Evolutionary conservation across 2,329 filamentous ascomycete species (phyloP).

Genomic region (Neonectria sp.): DNA sequence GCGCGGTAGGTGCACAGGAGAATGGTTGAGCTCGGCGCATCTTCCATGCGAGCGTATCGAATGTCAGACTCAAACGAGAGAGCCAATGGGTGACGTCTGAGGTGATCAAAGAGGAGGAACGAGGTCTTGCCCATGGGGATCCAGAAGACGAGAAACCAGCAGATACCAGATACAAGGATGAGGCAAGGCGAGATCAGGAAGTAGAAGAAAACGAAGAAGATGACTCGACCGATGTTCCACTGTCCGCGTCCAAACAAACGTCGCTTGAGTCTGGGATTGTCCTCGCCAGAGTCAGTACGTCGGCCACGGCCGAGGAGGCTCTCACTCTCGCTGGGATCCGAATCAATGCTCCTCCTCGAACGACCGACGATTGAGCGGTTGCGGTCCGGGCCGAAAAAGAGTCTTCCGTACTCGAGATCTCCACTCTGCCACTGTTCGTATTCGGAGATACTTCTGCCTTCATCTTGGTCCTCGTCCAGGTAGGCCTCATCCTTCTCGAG

Average conservation of each 20-base stretch:
- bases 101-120: conserved; percentile 88
- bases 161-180: conserved; percentile 87
- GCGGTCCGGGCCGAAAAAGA: conserved; percentile 92
- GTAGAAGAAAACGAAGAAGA: conserved; percentile 98
- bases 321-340: conserved; percentile 86
- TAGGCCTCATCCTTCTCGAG: conserved; percentile 96
- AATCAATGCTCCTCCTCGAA: conserved; percentile 90
- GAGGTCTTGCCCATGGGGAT: conserved; percentile 99
- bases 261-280: conserved; percentile 73
- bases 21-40: conserved; percentile 85
- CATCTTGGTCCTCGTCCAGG: conserved; percentile 92
- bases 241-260: conserved; percentile 94
- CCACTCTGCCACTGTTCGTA: conserved; percentile 99
- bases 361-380: conserved; percentile 87
- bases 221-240: conserved; percentile 94
- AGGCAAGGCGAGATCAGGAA: conserved; percentile 89
- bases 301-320: conserved; percentile 81
- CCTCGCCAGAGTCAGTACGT: conserved; percentile 64
- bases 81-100: conserved; percentile 92
- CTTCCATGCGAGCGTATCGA: conserved; percentile 78
- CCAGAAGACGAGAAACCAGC: conserved; percentile 97
- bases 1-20: conserved; percentile 97
- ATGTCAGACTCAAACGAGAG: conserved; percentile 93
- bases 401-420: conserved; percentile 92
- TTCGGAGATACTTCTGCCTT: conserved; percentile 96